Percentiles rank a stretch among this genome's conserved stretches.
phyloP scores from a whole-genome alignment of 495 filamentous ascomycete species.

The Venustampulla echinocandica region DNA sequence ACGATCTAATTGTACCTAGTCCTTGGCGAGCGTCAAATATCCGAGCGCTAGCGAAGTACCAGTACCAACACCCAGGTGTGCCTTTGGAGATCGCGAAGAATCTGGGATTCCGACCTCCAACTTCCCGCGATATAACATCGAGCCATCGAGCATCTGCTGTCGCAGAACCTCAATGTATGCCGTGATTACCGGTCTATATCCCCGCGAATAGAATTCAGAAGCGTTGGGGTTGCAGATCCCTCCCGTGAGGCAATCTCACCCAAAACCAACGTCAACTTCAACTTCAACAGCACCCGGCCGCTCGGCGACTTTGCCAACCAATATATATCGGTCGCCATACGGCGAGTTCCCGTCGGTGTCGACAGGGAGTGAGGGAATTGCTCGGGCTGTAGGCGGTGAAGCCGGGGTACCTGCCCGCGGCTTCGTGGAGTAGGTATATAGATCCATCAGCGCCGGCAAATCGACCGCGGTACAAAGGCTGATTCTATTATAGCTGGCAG shows the following conservation, averaged over 20 bases:
- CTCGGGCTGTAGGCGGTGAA: constrained; percentile 6
- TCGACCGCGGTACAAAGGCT: background rate
- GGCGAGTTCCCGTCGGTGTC: constrained; percentile 17
- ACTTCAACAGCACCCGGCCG: no score
- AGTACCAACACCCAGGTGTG: background rate
- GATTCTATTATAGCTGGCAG: constrained; percentile 1
- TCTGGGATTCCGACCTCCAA: constrained; percentile 10
- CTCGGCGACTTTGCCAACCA: no score
- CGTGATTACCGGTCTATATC: background rate
- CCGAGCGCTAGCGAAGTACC: constrained; percentile 5
- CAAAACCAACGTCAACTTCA: background rate
- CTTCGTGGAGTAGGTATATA: constrained; percentile 7
- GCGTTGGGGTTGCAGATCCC: background rate
- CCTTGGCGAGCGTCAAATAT: background rate
- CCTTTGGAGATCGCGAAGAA: constrained; percentile 18
- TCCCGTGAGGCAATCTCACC: constrained; percentile 10
- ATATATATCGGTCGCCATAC: constrained; percentile 13
- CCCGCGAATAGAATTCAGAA: constrained; percentile 11
- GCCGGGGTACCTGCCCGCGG: constrained; percentile 17
- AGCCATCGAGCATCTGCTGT: constrained; percentile 5
- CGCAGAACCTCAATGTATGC: constrained; percentile 15
- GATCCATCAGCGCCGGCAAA: background rate
- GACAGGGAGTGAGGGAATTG: constrained; percentile 9
- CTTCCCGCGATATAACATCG: constrained; percentile 10
- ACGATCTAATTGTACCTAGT: no score